Conservation (phyloP, 257 asterid species). For the Perilla frutescens region DNA sequence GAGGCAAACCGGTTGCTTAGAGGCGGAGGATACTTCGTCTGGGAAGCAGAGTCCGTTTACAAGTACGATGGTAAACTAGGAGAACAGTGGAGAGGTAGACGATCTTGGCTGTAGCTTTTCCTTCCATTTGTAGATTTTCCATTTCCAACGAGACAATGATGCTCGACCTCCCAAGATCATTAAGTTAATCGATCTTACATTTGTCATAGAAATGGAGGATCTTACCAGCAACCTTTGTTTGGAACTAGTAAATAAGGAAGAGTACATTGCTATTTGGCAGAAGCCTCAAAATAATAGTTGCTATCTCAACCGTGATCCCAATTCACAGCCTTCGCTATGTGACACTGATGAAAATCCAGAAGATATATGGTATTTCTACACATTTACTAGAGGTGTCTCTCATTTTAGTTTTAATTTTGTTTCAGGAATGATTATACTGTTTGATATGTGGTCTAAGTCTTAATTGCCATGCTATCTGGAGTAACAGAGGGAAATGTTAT, state of each 20-base stretch:
- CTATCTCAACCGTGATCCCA: slow-evolving; percentile 52
- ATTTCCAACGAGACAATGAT: not conserved
- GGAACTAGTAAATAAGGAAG: slow-evolving; percentile 59
- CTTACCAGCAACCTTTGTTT: slow-evolving; percentile 58
- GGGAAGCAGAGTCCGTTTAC: slow-evolving; percentile 46
- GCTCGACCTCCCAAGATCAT: not conserved
- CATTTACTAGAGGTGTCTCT: not conserved
- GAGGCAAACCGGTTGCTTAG: slow-evolving; percentile 76
- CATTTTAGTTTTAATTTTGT: not conserved
- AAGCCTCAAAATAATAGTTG: slow-evolving; percentile 63
- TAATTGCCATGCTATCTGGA: too few species aligned
- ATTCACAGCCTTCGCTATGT: slow-evolving; percentile 51
- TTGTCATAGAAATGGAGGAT: slow-evolving; percentile 56
- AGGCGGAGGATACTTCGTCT: slow-evolving; percentile 68
- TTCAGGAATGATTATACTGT: not conserved
- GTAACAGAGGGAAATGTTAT: too few species aligned
- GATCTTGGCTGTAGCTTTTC: slow-evolving; percentile 9
- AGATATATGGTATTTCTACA: slow-evolving; percentile 53
- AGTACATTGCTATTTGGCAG: slow-evolving; percentile 60
- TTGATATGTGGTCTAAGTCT: too few species aligned
- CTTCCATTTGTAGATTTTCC: not conserved
- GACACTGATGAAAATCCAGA: slow-evolving; percentile 54
- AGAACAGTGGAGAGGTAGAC: slow-evolving; percentile 60
- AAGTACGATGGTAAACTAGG: slow-evolving; percentile 34
- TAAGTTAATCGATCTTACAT: not conserved